A percentile compares a stretch with the other conserved stretches of the same genome.
Evolutionary conservation across 495 filamentous ascomycete species (phyloP).

Genomic region (Penicillium steckii): DNA sequence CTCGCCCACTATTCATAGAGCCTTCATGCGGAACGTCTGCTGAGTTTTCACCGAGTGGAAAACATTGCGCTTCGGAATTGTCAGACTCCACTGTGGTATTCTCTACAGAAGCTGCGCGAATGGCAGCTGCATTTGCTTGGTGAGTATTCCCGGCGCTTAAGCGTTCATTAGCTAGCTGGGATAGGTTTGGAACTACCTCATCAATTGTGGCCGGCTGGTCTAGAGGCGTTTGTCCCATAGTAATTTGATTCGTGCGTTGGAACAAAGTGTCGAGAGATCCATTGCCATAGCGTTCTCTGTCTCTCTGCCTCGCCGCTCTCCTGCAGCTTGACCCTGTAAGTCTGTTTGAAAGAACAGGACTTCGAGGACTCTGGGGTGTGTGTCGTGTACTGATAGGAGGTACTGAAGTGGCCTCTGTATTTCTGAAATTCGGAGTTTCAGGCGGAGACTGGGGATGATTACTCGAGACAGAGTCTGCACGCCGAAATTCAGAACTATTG

Average conservation of each 20-base stretch:
- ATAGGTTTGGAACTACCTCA: slow-evolving; percentile 15
- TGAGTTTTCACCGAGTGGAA: neutral
- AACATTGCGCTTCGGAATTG: slow-evolving; percentile 1
- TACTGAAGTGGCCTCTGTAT: neutral
- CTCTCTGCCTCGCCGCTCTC: slow-evolving; percentile 24
- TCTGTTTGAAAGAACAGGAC: neutral
- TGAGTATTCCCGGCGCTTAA: neutral
- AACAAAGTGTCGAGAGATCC: slow-evolving; percentile 45
- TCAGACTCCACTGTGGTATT: neutral
- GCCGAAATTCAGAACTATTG: neutral
- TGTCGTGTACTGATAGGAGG: slow-evolving; percentile 2
- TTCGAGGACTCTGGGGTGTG: neutral
- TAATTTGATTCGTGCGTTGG: slow-evolving; percentile 23
- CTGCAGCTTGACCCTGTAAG: neutral
- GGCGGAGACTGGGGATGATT: neutral
- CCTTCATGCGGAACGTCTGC: neutral
- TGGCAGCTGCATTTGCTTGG: neutral
- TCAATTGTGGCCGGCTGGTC: slow-evolving; percentile 3
- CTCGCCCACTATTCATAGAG: slow-evolving; percentile 26
- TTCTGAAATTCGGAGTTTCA: neutral
- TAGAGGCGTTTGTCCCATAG: slow-evolving; percentile 1
- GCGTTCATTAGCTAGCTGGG: slow-evolving; percentile 16
- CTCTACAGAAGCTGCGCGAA: neutral
- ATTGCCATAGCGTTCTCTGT: slow-evolving; percentile 37
- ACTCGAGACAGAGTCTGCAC: neutral